phyloP scores from a whole-genome alignment of 2,329 filamentous ascomycete species.

The Penicillium sp. region DNA sequence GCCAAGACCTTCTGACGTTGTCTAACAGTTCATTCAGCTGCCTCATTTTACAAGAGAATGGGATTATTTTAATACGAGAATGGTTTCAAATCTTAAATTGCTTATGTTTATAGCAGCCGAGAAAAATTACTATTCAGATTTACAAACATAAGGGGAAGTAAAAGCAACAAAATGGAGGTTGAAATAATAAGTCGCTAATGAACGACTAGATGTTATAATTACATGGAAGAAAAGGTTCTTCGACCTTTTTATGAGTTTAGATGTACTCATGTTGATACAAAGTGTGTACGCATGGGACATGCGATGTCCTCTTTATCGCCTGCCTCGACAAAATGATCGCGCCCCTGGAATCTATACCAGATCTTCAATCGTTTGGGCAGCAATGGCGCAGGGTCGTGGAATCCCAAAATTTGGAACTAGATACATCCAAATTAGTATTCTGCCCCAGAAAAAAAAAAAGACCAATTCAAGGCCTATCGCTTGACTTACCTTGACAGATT shows the following conservation, averaged over 20 bases:
- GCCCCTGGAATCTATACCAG: constrained; percentile 44
- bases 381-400: constrained; percentile 47
- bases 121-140: too few relatives aligned
- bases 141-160: neutral
- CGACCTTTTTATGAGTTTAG: neutral
- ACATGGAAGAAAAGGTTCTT: constrained; percentile 6
- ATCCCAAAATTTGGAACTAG: constrained; percentile 45
- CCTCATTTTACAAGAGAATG: neutral
- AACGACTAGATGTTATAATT: constrained; percentile 18
- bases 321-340: constrained; percentile 41
- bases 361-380: constrained; percentile 42
- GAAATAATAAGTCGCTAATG: constrained; percentile 3
- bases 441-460: neutral
- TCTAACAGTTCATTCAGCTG: neutral
- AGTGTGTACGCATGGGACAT: constrained; percentile 43
- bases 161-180: constrained; percentile 1
- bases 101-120: too few relatives aligned
- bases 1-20: constrained; percentile 11
- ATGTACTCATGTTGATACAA: constrained; percentile 20
- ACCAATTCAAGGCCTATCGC: neutral
- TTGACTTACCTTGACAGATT: constrained; percentile 37
- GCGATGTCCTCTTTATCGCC: constrained; percentile 38
- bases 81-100: fast-evolving
- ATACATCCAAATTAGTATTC: constrained; percentile 19
- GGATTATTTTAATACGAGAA: neutral